phyloP scores from a whole-genome alignment of 371 early-diverging fungal species.

The Zychaea mexicana region DNA sequence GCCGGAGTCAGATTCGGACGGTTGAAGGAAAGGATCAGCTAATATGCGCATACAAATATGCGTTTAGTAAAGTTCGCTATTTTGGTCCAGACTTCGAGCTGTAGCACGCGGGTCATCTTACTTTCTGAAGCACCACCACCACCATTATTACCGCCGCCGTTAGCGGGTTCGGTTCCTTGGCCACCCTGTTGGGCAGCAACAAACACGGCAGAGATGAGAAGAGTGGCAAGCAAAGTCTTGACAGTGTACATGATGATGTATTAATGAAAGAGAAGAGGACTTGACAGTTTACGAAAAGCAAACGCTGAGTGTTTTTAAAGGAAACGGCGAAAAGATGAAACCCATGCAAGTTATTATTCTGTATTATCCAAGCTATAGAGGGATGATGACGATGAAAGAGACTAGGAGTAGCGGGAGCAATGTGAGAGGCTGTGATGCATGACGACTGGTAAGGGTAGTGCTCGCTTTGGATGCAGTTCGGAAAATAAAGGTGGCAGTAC shows the following conservation, averaged over 20 bases:
- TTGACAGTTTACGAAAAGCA: neutral
- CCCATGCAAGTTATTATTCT: too few relatives aligned
- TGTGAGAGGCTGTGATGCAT: neutral
- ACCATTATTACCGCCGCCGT: neutral
- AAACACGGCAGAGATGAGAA: neutral
- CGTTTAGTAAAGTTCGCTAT: too few relatives aligned
- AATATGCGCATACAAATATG: neutral
- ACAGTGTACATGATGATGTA: neutral
- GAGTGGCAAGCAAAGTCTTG: slow-evolving; percentile 5
- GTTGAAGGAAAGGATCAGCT: neutral
- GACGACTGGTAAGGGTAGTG: neutral
- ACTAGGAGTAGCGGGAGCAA: neutral
- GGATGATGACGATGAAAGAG: neutral
- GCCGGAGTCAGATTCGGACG: neutral
- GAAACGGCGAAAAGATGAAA: neutral
- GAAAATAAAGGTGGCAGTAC: slow-evolving; percentile 16
- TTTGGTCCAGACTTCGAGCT: too few relatives aligned
- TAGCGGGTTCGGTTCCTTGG: too few relatives aligned
- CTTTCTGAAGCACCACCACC: neutral
- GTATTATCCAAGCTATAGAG: neutral
- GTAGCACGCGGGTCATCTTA: neutral
- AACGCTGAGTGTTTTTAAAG: too few relatives aligned
- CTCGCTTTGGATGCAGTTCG: slow-evolving; percentile 1
- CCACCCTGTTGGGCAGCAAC: neutral
- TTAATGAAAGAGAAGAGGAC: neutral